Percentiles rank a stretch among this genome's conserved stretches.
Conservation (phyloP, 208 protist genomes). For the Trypanosoma scelopori region DNA sequence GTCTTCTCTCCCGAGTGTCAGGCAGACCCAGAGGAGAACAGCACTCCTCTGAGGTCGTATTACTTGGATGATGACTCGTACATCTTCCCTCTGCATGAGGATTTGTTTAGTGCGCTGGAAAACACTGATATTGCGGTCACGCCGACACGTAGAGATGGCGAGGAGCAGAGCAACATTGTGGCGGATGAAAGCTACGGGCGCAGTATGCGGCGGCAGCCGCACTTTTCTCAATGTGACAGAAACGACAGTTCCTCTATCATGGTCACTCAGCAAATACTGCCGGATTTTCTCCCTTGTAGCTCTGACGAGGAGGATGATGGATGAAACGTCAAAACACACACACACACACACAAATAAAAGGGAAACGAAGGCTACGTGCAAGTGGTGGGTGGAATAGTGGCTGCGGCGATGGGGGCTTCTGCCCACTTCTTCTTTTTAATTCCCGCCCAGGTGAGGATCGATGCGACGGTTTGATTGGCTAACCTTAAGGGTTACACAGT, state of each 20-base stretch:
- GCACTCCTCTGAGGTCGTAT: conserved; percentile 3
- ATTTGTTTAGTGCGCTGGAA: background rate
- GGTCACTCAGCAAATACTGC: conserved; percentile 66
- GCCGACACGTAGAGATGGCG: background rate
- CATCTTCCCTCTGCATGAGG: background rate
- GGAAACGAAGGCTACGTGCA: background rate
- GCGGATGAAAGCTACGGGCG: background rate
- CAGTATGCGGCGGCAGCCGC: conserved; percentile 4
- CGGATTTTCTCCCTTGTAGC: conserved; percentile 27
- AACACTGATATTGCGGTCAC: background rate
- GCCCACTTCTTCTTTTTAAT: background rate
- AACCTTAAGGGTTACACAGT: too few species aligned
- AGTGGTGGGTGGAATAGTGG: background rate
- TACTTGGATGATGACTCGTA: conserved; percentile 40
- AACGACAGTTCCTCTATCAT: conserved; percentile 34
- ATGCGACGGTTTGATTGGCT: too few species aligned
- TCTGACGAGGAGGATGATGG: conserved; percentile 28
- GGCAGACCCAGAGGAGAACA: background rate
- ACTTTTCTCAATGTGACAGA: background rate
- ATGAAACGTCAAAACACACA: background rate
- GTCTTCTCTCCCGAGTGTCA: background rate
- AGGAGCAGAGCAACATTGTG: background rate
- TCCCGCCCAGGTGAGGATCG: background rate
- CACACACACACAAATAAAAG: too few species aligned
- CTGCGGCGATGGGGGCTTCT: background rate